Evolutionary conservation across 345 rosid genomes (phyloP).

Genomic region (Cochlearia excelsa): DNA sequence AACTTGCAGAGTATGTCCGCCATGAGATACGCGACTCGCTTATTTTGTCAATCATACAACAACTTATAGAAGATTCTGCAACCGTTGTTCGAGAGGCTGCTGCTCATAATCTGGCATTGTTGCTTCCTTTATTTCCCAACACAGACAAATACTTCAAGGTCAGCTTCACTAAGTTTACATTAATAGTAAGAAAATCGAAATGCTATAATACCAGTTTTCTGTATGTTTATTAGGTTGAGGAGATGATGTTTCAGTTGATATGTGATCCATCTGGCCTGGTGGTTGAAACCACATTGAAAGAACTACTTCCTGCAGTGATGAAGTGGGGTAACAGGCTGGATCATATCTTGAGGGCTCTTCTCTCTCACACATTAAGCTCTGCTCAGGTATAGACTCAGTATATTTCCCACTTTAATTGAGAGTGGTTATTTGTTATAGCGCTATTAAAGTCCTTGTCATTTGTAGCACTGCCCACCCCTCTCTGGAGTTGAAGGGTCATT

Average conservation of each 20-base stretch:
- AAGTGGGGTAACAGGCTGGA: slow-evolving; percentile 88
- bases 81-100: slow-evolving; percentile 95
- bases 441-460: slow-evolving; percentile 18
- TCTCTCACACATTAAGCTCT: slow-evolving; percentile 69
- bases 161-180: slow-evolving; percentile 74
- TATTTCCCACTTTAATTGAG: slow-evolving; percentile 18
- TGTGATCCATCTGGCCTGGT: slow-evolving; percentile 94
- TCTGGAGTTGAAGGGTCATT: slow-evolving; percentile 95
- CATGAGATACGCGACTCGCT: slow-evolving; percentile 97
- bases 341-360: slow-evolving; percentile 66
- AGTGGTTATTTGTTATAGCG: slow-evolving; percentile 27
- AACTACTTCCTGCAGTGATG: slow-evolving; percentile 76
- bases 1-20: slow-evolving; percentile 91
- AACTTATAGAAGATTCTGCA: slow-evolving; percentile 90
- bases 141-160: slow-evolving; percentile 99
- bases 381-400: slow-evolving; percentile 54
- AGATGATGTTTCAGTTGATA: slow-evolving; percentile 86
- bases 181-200: slow-evolving; percentile 19
- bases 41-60: slow-evolving; percentile 88
- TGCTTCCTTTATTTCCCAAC: slow-evolving; percentile 89
- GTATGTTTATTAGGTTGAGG: slow-evolving; percentile 74
- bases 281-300: slow-evolving; percentile 81
- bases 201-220: slow-evolving; percentile 34
- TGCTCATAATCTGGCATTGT: slow-evolving; percentile 81
- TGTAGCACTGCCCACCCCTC: slow-evolving; percentile 86